Evolutionary conservation across 1,284 basidiomycete species (phyloP).

Genomic region (Fomitopsis palustris): DNA sequence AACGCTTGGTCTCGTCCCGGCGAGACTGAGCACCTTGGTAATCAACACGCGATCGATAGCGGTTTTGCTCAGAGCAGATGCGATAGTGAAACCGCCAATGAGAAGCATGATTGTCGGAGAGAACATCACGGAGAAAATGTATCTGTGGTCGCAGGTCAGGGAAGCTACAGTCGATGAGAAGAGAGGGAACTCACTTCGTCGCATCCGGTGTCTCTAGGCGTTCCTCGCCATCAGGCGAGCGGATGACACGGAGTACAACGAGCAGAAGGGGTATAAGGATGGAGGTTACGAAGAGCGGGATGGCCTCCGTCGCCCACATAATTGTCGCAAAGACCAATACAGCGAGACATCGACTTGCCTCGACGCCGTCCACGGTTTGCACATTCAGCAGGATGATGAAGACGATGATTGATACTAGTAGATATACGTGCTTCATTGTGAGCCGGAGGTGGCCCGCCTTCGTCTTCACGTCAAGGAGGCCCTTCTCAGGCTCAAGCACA

Average conservation of each 20-base stretch:
- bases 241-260: conserved; percentile 85
- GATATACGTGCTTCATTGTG: conserved; percentile 59
- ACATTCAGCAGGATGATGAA: conserved; percentile 63
- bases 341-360: conserved; percentile 91
- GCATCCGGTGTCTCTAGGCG: conserved; percentile 69
- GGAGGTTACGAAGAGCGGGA: conserved; percentile 96
- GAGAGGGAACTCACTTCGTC: conserved; percentile 63
- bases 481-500: conserved; percentile 49
- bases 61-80: conserved; percentile 96
- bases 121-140: conserved; percentile 78
- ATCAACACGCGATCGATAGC: conserved; percentile 94
- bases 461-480: conserved; percentile 51
- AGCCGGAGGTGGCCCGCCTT: conserved; percentile 64
- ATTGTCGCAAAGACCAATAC: conserved; percentile 91
- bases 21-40: conserved; percentile 87
- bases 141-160: conserved; percentile 39
- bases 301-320: conserved; percentile 96
- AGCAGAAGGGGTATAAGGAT: conserved; percentile 86
- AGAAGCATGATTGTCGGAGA: conserved; percentile 96
- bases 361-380: conserved; percentile 57
- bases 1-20: conserved; percentile 82
- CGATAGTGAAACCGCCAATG: conserved; percentile 97
- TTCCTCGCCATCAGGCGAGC: conserved; percentile 49
- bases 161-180: neutral
- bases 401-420: conserved; percentile 52